Evolutionary conservation across 108 stramenopile species (phyloP).

Genomic region (Skeletonema menzelii): DNA sequence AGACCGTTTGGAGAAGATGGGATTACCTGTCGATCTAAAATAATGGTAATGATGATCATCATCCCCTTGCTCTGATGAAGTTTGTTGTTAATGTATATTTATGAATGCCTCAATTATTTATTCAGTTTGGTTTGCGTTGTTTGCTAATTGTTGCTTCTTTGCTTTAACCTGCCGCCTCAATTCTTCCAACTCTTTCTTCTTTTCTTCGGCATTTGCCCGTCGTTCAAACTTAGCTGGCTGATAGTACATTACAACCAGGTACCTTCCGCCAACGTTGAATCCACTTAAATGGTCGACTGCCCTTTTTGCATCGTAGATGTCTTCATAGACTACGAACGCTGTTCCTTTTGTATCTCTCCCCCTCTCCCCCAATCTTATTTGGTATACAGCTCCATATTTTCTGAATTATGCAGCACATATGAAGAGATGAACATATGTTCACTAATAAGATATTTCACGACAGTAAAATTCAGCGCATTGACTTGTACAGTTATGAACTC

Average conservation of each 20-base stretch:
- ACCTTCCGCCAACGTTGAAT: constrained; percentile 98
- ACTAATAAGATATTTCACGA: background rate
- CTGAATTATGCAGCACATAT: constrained; percentile 14
- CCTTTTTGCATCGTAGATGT: constrained; percentile 97
- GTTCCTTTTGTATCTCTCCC: constrained; percentile 93
- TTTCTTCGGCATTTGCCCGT: constrained; percentile 69
- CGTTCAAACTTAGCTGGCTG: constrained; percentile 84
- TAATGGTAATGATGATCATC: constrained; percentile 27
- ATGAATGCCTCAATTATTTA: background rate
- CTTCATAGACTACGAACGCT: constrained; percentile 95
- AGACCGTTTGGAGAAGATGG: constrained; percentile 86
- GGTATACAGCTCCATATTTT: constrained; percentile 98
- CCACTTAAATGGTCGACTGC: constrained; percentile 97
- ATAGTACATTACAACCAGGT: constrained; percentile 96
- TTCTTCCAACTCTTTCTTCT: constrained; percentile 94
- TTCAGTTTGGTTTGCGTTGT: background rate
- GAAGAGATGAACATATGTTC: background rate
- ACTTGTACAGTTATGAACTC: background rate
- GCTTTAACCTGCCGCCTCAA: constrained; percentile 73
- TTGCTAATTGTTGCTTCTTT: constrained; percentile 60
- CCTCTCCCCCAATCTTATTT: constrained; percentile 88
- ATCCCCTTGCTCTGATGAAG: background rate
- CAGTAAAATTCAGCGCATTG: background rate
- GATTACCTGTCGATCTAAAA: constrained; percentile 80
- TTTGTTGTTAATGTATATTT: background rate